Conservation (phyloP, 164 flowering plant genomes). For the Tetrastigma voinierianum region DNA sequence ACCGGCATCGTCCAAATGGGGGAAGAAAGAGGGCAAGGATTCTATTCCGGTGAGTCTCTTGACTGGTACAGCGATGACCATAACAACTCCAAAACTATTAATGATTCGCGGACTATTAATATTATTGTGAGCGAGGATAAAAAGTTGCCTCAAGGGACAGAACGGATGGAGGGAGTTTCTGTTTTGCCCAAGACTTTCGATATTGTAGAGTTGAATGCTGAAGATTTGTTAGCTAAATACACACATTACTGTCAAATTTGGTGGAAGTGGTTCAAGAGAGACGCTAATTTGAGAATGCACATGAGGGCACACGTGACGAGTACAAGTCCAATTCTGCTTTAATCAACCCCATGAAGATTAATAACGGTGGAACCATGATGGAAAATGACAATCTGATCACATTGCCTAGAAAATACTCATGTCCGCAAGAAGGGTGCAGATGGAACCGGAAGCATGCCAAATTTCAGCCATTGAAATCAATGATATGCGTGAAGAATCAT, state of each 20-base stretch:
- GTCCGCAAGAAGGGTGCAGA: conserved; percentile 77
- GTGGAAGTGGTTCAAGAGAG: conserved; percentile 83
- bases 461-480: conserved; percentile 80
- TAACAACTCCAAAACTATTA: not conserved
- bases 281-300: conserved; percentile 84
- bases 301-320: conserved; percentile 90
- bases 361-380: not conserved
- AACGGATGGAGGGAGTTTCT: not conserved
- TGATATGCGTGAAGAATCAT: conserved; percentile 81
- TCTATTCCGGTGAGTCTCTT: conserved; percentile 14
- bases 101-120: not conserved
- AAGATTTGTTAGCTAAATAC: conserved; percentile 57
- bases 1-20: conserved; percentile 4
- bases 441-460: conserved; percentile 73
- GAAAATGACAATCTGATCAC: not conserved
- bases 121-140: not conserved
- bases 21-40: conserved; percentile 14
- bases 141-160: not conserved
- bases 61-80: conserved; percentile 22
- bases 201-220: conserved; percentile 47
- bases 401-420: conserved; percentile 55
- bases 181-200: conserved; percentile 17
- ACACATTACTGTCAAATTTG: conserved; percentile 69
- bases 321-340: conserved; percentile 58
- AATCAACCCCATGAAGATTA: conserved; percentile 40